These are phyloP conservation scores for Glycine tomentella DNA, from an alignment of 306 rosid genomes.

Conservation along the genomic window DNA sequence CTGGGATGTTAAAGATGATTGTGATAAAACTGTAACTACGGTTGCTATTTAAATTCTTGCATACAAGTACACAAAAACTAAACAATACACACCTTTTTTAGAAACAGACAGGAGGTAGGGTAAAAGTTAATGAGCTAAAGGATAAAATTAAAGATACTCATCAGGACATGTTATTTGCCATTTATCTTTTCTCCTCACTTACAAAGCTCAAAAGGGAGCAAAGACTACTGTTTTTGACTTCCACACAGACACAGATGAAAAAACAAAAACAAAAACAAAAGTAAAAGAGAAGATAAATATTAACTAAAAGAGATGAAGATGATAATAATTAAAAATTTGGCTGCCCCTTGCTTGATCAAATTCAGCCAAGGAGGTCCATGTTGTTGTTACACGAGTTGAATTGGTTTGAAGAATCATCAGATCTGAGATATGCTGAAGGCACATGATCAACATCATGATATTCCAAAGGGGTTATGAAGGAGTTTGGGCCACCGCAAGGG, in stretches of 20 bases:
- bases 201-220: slow-evolving; percentile 42
- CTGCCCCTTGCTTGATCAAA: slow-evolving; percentile 4
- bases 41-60: neutral
- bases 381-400: no score
- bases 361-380: slow-evolving; percentile 56
- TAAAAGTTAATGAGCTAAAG: slow-evolving; percentile 27
- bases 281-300: neutral
- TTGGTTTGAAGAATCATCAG: slow-evolving; percentile 36
- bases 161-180: slow-evolving; percentile 55
- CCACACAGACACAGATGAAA: slow-evolving; percentile 41
- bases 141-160: slow-evolving; percentile 45
- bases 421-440: slow-evolving; percentile 46
- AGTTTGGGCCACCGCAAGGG: slow-evolving; percentile 54
- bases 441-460: neutral
- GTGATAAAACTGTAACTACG: no score
- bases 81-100: neutral
- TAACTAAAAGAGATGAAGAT: neutral
- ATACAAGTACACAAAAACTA: neutral
- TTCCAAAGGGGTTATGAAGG: slow-evolving; percentile 43
- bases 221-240: slow-evolving; percentile 36
- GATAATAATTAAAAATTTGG: slow-evolving; percentile 11
- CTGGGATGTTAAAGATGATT: neutral
- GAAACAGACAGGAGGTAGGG: neutral
- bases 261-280: neutral
- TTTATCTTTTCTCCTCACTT: slow-evolving; percentile 50